phyloP scores from a whole-genome alignment of 2,329 filamentous ascomycete genomes.

The Mariannaea elegans region DNA sequence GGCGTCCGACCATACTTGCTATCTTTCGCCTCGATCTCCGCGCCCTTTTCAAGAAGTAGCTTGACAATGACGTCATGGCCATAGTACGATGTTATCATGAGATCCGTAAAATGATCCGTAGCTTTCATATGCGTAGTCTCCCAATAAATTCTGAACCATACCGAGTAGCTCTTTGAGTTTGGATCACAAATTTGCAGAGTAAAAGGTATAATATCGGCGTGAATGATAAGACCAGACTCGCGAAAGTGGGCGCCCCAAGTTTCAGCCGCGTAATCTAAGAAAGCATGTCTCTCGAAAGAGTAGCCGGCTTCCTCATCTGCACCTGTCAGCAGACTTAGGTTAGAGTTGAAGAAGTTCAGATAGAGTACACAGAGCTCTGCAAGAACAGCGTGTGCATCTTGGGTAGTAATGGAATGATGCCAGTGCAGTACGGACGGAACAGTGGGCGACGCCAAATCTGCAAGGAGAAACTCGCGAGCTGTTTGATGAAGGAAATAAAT shows the following conservation, averaged over 20 bases:
- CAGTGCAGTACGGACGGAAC: slow-evolving; percentile 19
- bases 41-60: too few relatives aligned
- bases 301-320: neutral
- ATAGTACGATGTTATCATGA: neutral
- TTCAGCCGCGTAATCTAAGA: slow-evolving; percentile 35
- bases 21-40: too few relatives aligned
- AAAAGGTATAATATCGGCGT: neutral
- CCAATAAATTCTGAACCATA: neutral
- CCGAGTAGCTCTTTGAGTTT: slow-evolving; percentile 15
- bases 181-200: slow-evolving; percentile 25
- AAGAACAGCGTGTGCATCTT: slow-evolving; percentile 32
- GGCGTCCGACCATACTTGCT: too few relatives aligned
- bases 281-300: neutral
- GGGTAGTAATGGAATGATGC: slow-evolving; percentile 30
- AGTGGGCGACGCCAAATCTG: slow-evolving; percentile 6
- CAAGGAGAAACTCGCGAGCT: slow-evolving; percentile 43
- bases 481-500: too few relatives aligned
- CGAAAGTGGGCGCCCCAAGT: too few relatives aligned
- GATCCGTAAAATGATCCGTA: neutral
- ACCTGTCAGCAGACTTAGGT: neutral
- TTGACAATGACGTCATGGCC: neutral
- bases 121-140: neutral
- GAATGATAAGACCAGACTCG: slow-evolving; percentile 15
- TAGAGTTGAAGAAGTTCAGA: slow-evolving; percentile 25
- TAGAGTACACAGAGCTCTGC: slow-evolving; percentile 36